Conservation (phyloP, 2,329 filamentous ascomycete species). For the Ceratocystis papillata region DNA sequence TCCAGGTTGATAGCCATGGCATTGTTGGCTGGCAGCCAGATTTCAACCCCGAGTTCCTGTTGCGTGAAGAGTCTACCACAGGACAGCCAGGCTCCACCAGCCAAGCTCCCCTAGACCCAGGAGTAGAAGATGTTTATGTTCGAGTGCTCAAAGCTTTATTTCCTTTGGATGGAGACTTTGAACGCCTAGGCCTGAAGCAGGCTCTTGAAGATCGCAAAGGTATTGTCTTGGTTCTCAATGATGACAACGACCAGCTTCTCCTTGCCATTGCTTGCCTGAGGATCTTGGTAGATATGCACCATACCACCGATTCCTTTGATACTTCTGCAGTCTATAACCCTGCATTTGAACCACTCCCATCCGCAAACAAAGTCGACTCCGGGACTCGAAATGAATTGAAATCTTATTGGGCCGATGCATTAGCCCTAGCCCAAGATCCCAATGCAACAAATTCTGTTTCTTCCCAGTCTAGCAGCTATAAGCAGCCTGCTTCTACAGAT, state of each 20-base stretch:
- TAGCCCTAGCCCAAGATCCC: background rate
- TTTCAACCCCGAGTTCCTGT: background rate
- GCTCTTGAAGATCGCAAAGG: background rate
- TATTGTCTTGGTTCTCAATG: background rate
- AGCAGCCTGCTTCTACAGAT: background rate
- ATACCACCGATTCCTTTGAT: background rate
- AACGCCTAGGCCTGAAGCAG: background rate
- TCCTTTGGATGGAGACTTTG: background rate
- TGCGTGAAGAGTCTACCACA: background rate
- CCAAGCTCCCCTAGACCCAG: background rate
- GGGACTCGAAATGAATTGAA: background rate
- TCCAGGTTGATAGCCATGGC: background rate
- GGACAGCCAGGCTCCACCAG: background rate
- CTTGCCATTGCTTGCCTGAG: background rate
- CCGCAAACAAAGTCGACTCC: background rate
- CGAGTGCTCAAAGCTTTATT: background rate
- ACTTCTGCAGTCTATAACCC: background rate
- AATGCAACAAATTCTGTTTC: background rate
- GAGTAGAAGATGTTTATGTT: background rate
- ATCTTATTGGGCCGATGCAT: background rate
- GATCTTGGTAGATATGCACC: background rate
- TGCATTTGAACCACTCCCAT: background rate
- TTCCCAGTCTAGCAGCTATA: too few species aligned
- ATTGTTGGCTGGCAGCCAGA: constrained; percentile 10
- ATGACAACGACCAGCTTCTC: background rate